Percentiles rank a stretch among this genome's conserved stretches.
These are phyloP conservation scores for Penicillium paneum DNA, from an alignment of 2,329 filamentous ascomycete genomes.

Conservation along the genomic window DNA sequence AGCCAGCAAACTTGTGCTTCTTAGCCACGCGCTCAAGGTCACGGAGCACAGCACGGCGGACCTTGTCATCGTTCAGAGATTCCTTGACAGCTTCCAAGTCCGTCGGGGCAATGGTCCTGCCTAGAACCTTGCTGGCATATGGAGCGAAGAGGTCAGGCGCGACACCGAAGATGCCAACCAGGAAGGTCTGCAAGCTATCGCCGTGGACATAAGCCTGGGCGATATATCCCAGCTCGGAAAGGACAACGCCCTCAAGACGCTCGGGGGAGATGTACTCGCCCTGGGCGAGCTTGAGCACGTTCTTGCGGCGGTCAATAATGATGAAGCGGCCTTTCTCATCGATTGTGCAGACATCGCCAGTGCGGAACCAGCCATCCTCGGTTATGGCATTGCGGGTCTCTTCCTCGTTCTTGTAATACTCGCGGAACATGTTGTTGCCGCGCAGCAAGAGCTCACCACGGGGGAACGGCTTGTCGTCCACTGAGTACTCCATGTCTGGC, in stretches of 20 bases:
- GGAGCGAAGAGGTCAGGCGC: constrained; percentile 79
- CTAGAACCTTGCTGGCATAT: constrained; percentile 74
- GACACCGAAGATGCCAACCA: constrained; percentile 85
- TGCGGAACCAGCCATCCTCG: constrained; percentile 93
- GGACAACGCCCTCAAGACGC: constrained; percentile 91
- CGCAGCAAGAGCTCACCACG: constrained; percentile 86
- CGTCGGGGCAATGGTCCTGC: constrained; percentile 59
- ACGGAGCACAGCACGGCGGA: constrained; percentile 71
- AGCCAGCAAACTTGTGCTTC: constrained; percentile 87
- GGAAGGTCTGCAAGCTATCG: constrained; percentile 73
- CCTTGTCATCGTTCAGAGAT: constrained; percentile 65
- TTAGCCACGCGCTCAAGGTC: constrained; percentile 74
- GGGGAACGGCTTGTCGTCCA: constrained; percentile 81
- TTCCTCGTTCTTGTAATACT: constrained; percentile 86
- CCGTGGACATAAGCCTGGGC: constrained; percentile 86
- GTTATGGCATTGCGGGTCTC: constrained; percentile 82
- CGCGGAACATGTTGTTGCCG: constrained; percentile 73
- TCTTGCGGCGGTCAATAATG: constrained; percentile 97
- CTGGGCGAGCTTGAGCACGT: constrained; percentile 96
- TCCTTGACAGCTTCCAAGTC: constrained; percentile 66
- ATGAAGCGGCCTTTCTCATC: constrained; percentile 82
- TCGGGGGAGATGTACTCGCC: constrained; percentile 98
- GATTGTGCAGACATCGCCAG: constrained; percentile 83
- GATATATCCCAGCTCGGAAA: constrained; percentile 75
- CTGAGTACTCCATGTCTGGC: constrained; percentile 89